Conservation (phyloP, 2,329 filamentous ascomycete species). For the Elsinoe arachidis region DNA sequence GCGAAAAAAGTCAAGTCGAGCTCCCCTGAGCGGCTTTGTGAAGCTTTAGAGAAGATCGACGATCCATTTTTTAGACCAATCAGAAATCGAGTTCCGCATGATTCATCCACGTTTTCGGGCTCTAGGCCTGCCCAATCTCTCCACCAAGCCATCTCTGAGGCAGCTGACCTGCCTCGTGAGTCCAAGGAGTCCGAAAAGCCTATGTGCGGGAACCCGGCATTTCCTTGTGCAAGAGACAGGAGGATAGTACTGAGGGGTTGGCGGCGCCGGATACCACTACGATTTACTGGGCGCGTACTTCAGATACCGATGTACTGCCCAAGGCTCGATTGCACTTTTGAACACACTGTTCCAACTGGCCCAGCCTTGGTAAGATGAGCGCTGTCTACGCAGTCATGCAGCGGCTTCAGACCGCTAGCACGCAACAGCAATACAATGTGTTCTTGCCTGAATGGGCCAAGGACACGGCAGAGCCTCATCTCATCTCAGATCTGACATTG, state of each 20-base stretch:
- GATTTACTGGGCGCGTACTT: background rate
- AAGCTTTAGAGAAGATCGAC: background rate
- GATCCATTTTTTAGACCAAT: background rate
- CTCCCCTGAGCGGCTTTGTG: constrained; percentile 1
- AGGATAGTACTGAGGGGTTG: background rate
- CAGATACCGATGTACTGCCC: background rate
- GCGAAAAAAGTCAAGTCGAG: background rate
- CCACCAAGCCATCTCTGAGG: background rate
- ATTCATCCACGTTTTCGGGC: background rate
- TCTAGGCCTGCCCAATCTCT: background rate
- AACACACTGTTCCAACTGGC: background rate
- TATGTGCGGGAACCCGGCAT: background rate
- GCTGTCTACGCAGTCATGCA: background rate
- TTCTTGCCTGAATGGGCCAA: background rate
- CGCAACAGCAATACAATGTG: background rate
- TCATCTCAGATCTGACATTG: background rate
- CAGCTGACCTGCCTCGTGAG: background rate
- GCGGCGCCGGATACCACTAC: background rate
- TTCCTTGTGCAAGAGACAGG: background rate
- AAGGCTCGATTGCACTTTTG: background rate
- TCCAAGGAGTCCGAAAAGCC: background rate
- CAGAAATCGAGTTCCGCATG: background rate
- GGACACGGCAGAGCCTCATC: background rate
- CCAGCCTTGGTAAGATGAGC: background rate
- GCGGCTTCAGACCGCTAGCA: background rate